Evolutionary conservation across 2,329 filamentous ascomycete genomes (phyloP).

Genomic region (Neurospora crassa): DNA sequence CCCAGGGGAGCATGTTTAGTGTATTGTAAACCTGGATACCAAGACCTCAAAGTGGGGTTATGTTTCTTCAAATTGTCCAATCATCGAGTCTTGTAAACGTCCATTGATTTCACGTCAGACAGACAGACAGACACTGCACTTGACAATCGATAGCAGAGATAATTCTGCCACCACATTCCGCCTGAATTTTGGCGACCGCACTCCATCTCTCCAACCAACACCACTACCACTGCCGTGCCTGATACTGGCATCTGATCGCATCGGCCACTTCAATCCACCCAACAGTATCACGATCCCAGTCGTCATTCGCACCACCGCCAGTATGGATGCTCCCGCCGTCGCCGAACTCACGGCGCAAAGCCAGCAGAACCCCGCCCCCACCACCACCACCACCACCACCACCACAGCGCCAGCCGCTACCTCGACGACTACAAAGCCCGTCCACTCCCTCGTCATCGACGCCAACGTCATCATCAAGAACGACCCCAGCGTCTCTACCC

Average conservation of each 20-base stretch:
- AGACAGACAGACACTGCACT: background rate
- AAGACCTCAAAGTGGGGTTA: background rate
- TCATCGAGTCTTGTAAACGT: background rate
- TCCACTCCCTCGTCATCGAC: constrained; percentile 61
- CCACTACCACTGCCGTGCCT: background rate
- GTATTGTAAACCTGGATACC: background rate
- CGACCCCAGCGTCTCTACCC: constrained; percentile 72
- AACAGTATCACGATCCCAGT: background rate
- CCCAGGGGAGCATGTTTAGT: background rate
- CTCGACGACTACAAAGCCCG: constrained; percentile 9
- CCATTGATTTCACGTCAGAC: background rate
- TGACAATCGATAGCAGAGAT: background rate
- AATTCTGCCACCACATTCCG: background rate
- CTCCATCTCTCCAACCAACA: background rate
- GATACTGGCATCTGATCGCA: background rate
- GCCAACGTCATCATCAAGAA: constrained; percentile 92
- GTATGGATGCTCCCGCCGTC: constrained; percentile 9
- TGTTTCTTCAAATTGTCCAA: background rate
- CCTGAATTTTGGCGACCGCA: background rate
- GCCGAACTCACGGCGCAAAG: constrained; percentile 4
- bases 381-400: constrained; percentile 8
- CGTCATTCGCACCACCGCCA: background rate
- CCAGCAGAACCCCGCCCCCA: constrained; percentile 14
- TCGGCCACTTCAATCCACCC: background rate
- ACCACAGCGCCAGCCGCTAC: background rate